Conservation (phyloP, 805 yeast genomes). For the Candida ovalis region DNA sequence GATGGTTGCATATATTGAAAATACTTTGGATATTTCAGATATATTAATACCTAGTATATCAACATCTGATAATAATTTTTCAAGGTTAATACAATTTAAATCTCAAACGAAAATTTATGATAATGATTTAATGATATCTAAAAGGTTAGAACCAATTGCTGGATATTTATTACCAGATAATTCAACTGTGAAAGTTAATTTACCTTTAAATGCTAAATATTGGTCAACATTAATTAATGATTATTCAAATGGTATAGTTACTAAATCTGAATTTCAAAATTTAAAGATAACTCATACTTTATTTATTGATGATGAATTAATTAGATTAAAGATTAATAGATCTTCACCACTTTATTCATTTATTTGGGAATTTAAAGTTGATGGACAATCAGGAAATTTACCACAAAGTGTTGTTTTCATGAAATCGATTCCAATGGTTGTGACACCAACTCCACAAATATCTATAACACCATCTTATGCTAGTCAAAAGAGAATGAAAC, state of each 20-base stretch:
- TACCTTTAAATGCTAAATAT: slow-evolving; percentile 30
- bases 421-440: slow-evolving; percentile 1
- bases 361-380: slow-evolving; percentile 30
- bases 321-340: slow-evolving; percentile 11
- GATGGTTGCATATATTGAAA: slow-evolving; percentile 27
- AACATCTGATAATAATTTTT: slow-evolving; percentile 17
- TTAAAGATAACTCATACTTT: slow-evolving; percentile 28
- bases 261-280: slow-evolving; percentile 17
- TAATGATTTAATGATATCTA: slow-evolving; percentile 16
- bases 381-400: slow-evolving; percentile 15
- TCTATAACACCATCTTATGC: background rate
- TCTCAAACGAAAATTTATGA: slow-evolving; percentile 25
- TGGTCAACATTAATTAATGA: slow-evolving; percentile 32
- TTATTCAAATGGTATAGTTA: slow-evolving; percentile 29
- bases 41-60: slow-evolving; percentile 10
- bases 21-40: slow-evolving; percentile 19
- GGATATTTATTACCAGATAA: slow-evolving; percentile 23
- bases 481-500: slow-evolving; percentile 3
- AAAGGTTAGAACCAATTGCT: slow-evolving; percentile 29
- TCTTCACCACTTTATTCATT: slow-evolving; percentile 25
- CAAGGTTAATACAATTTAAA: slow-evolving; percentile 28
- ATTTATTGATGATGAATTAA: slow-evolving; percentile 26
- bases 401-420: slow-evolving; percentile 25
- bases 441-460: slow-evolving; percentile 1
- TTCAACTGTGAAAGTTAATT: slow-evolving; percentile 20